These are phyloP conservation scores for Trichophaea hybrida DNA, from an alignment of 2,329 filamentous ascomycete genomes.

Conservation along the genomic window DNA sequence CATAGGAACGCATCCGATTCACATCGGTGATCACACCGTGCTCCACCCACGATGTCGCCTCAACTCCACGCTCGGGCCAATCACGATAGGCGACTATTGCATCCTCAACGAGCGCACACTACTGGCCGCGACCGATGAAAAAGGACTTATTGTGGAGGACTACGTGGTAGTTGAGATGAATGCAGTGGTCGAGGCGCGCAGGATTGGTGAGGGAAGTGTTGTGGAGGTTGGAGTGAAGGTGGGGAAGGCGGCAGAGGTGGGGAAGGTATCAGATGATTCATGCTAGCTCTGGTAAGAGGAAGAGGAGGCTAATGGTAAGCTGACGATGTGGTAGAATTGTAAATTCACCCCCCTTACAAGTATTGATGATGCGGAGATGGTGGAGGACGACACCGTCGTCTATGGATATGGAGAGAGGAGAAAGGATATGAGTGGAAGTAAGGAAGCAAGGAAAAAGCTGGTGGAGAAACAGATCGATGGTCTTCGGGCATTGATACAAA, in stretches of 20 bases:
- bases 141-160: conserved; percentile 41
- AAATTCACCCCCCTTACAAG: conserved; percentile 53
- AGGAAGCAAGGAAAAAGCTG: conserved; percentile 48
- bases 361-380: conserved; percentile 42
- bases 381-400: conserved; percentile 55
- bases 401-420: conserved; percentile 49
- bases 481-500: conserved; percentile 51
- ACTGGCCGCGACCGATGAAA: conserved; percentile 37
- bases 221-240: conserved; percentile 48
- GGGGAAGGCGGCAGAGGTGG: conserved; percentile 46
- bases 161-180: conserved; percentile 49
- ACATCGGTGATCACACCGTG: conserved; percentile 60
- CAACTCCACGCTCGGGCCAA: conserved; percentile 61
- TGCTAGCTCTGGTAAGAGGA: background rate
- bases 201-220: conserved; percentile 41
- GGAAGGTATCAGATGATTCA: conserved; percentile 39
- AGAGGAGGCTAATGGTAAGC: background rate
- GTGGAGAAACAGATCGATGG: conserved; percentile 55
- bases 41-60: conserved; percentile 76
- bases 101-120: conserved; percentile 60
- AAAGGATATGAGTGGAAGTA: conserved; percentile 45
- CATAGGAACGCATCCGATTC: conserved; percentile 61
- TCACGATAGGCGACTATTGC: conserved; percentile 67
- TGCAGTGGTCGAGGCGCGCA: conserved; percentile 42
- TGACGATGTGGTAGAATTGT: conserved; percentile 40